These are phyloP conservation scores for Rhizopus delemar DNA, from an alignment of 371 early-diverging fungal species.

Conservation along the genomic window DNA sequence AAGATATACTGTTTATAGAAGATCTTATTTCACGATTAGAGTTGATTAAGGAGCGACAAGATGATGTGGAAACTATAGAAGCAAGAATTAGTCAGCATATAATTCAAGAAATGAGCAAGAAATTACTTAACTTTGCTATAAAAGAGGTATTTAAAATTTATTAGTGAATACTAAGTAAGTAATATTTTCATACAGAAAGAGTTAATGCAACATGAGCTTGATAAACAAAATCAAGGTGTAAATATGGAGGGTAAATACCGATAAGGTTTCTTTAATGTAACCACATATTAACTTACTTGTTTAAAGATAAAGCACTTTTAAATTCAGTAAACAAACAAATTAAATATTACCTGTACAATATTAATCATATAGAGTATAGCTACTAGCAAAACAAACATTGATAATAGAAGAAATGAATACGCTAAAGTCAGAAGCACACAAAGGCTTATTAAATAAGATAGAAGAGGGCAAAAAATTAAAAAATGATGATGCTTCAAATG, in stretches of 20 bases:
- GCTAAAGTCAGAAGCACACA: background rate
- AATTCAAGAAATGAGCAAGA: background rate
- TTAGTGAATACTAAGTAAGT: background rate
- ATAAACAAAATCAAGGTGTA: background rate
- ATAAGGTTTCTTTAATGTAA: background rate
- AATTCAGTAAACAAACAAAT: background rate
- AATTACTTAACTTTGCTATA: background rate
- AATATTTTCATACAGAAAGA: conserved; percentile 1
- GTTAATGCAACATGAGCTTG: background rate
- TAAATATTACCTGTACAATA: background rate
- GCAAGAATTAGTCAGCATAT: background rate
- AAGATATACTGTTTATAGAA: conserved; percentile 48
- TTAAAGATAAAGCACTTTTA: background rate
- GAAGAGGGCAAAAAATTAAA: background rate
- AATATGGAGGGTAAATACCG: background rate
- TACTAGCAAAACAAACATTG: background rate
- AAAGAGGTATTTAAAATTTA: background rate
- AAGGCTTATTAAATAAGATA: background rate
- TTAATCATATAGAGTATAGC: background rate
- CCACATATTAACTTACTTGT: no score
- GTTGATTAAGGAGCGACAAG: conserved; percentile 13
- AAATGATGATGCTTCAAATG: background rate
- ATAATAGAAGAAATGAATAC: background rate
- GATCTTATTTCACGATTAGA: conserved; percentile 45
- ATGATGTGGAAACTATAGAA: background rate